Conservation (phyloP, 305 asterid species). For the Fraxinus paxiana region DNA sequence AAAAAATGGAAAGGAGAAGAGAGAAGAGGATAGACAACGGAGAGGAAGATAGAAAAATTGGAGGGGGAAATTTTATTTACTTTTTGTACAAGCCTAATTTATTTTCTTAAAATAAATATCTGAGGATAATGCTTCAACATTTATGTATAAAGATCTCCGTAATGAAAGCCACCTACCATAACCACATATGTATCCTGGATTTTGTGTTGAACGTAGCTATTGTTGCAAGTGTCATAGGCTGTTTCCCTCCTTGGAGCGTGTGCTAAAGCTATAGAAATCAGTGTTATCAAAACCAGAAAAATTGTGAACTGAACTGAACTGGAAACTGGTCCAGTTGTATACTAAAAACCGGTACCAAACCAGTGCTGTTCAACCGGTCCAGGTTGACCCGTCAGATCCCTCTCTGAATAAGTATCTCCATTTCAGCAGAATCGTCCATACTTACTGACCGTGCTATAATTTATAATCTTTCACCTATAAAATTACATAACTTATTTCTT, state of each 20-base stretch:
- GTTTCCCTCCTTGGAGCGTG: not conserved
- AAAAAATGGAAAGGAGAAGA: not conserved
- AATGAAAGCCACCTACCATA: not conserved
- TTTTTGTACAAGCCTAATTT: not conserved
- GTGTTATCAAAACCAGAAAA: not conserved
- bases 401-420: not conserved
- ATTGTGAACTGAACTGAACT: not conserved
- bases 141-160: not conserved
- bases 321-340: not conserved
- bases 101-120: not conserved
- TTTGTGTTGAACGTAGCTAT: not conserved
- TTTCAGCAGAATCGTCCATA: not conserved
- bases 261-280: not conserved
- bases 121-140: not conserved
- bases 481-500: conserved; percentile 1
- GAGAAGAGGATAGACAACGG: not conserved
- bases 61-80: not conserved
- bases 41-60: not conserved
- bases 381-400: not conserved
- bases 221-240: not conserved
- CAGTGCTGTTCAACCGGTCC: not conserved
- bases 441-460: not conserved
- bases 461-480: conserved; percentile 11
- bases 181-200: not conserved
- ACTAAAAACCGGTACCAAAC: not conserved